Conservation (phyloP, 257 asterid species). For the Capsicum baccatum region DNA sequence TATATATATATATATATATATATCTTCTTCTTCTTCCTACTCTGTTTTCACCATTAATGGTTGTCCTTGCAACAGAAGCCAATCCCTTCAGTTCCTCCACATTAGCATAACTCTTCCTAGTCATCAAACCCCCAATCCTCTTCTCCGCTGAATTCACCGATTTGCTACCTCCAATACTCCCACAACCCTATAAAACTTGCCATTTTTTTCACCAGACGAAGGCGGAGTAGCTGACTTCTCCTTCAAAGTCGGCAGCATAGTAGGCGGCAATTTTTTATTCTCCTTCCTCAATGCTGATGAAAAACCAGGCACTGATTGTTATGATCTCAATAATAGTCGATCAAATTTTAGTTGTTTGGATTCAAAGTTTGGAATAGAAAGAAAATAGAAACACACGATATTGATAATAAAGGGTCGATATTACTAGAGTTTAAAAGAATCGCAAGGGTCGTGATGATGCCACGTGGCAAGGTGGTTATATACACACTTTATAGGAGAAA, state of each 20-base stretch:
- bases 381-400: no score
- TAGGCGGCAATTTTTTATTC: slow-evolving; percentile 68
- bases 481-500: no score
- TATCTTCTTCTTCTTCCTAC: slow-evolving; percentile 33
- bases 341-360: no score
- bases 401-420: no score
- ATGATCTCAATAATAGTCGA: no score
- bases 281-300: slow-evolving; percentile 79
- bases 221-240: slow-evolving; percentile 63
- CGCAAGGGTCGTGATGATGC: no score
- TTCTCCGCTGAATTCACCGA: slow-evolving; percentile 77
- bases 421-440: no score
- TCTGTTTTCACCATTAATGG: slow-evolving; percentile 54
- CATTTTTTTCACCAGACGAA: slow-evolving; percentile 49
- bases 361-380: no score
- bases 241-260: slow-evolving; percentile 57
- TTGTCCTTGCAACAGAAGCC: slow-evolving; percentile 55
- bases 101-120: slow-evolving; percentile 82
- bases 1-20: no score
- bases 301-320: slow-evolving; percentile 88
- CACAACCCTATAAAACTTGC: slow-evolving; percentile 57
- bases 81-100: slow-evolving; percentile 70
- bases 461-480: no score
- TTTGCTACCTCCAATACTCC: slow-evolving; percentile 62
- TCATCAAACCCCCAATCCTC: slow-evolving; percentile 66